Conservation (phyloP, 306 rosid species). For the Psophocarpus tetragonolobus region DNA sequence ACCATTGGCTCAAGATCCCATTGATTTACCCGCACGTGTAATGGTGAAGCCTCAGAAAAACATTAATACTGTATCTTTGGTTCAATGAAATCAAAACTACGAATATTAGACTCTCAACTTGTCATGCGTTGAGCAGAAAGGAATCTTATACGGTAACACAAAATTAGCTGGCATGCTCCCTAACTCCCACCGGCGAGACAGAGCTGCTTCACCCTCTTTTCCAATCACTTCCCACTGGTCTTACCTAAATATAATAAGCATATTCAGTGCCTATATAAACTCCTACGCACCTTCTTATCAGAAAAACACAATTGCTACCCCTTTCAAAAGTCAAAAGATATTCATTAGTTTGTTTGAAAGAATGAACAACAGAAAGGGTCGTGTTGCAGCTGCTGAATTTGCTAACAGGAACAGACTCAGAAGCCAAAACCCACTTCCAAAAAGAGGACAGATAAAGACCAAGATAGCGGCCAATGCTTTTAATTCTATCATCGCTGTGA, state of each 20-base stretch:
- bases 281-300: slow-evolving; percentile 7
- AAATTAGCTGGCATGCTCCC: slow-evolving; percentile 58
- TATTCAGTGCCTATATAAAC: slow-evolving; percentile 44
- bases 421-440: slow-evolving; percentile 46
- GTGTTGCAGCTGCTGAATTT: slow-evolving; percentile 36
- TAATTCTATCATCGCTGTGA: slow-evolving; percentile 42
- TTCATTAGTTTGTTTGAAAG: slow-evolving; percentile 18
- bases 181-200: slow-evolving; percentile 41
- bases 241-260: not conserved
- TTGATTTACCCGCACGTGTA: slow-evolving; percentile 46
- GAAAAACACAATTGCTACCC: not conserved
- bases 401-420: slow-evolving; percentile 26
- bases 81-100: slow-evolving; percentile 16
- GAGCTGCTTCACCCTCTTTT: slow-evolving; percentile 10
- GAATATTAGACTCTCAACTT: slow-evolving; percentile 31
- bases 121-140: slow-evolving; percentile 47
- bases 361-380: slow-evolving; percentile 50
- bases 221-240: not conserved
- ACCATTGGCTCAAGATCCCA: not conserved
- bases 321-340: not conserved
- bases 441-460: slow-evolving; percentile 54
- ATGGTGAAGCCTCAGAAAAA: slow-evolving; percentile 6
- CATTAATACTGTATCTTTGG: not conserved
- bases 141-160: slow-evolving; percentile 42
- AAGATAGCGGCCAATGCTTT: slow-evolving; percentile 49